These are phyloP conservation scores for Boletus vermiculosoides DNA, from an alignment of 768 basidiomycete species.

Conservation along the genomic window DNA sequence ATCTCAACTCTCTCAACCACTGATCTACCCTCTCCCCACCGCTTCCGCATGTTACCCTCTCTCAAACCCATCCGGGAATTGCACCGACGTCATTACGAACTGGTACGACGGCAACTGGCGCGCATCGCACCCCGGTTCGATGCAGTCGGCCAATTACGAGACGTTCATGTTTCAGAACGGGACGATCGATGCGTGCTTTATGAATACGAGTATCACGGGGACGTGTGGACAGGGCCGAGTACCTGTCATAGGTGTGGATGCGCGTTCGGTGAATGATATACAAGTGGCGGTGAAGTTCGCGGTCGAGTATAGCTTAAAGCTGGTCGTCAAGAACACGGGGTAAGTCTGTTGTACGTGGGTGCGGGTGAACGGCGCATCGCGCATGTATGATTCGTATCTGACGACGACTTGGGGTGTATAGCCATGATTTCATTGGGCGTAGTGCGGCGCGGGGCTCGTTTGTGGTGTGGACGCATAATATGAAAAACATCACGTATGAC, in stretches of 20 bases:
- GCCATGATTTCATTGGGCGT: constrained; percentile 41
- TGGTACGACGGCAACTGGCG: neutral
- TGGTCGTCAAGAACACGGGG: constrained; percentile 28
- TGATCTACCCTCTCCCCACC: constrained; percentile 34
- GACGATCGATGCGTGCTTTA: constrained; percentile 39
- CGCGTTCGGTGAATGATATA: constrained; percentile 18
- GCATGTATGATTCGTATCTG: neutral
- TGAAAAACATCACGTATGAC: constrained; percentile 38
- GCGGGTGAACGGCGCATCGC: neutral
- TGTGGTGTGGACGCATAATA: constrained; percentile 41
- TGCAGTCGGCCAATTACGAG: constrained; percentile 27
- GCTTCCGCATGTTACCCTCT: neutral
- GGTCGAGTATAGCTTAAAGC: constrained; percentile 11
- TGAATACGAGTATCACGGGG: constrained; percentile 32
- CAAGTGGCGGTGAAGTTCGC: constrained; percentile 24
- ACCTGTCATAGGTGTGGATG: constrained; percentile 22
- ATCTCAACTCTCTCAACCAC: constrained; percentile 42
- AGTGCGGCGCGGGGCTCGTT: constrained; percentile 39
- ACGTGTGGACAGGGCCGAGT: constrained; percentile 23
- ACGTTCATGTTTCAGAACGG: constrained; percentile 40
- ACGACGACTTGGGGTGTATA: neutral
- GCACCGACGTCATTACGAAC: neutral
- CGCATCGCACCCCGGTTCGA: neutral
- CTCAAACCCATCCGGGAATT: neutral
- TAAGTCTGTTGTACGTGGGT: neutral